Percentiles rank a stretch among this genome's conserved stretches.
These are phyloP conservation scores for Arthrinium phaeospermum DNA, from an alignment of 2,329 filamentous ascomycete genomes.

Conservation along the genomic window DNA sequence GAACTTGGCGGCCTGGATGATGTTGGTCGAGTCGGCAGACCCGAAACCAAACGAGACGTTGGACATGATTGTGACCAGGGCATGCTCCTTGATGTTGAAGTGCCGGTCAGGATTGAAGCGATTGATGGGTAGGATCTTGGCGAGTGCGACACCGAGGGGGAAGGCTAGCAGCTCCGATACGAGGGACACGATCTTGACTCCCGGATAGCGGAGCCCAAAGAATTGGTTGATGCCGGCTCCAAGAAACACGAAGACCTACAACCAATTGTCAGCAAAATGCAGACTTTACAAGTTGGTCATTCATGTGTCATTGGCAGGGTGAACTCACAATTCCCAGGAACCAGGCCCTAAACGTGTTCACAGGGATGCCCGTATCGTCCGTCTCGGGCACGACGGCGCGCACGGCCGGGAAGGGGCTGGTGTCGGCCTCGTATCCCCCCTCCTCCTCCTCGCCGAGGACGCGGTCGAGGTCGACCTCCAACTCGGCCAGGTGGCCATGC, in stretches of 20 bases:
- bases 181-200: constrained; percentile 50
- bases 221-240: constrained; percentile 54
- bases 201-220: constrained; percentile 52
- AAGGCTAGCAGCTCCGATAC: constrained; percentile 52
- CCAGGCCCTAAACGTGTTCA: constrained; percentile 54
- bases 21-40: constrained; percentile 52
- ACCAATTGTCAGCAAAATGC: constrained; percentile 18
- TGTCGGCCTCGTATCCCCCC: constrained; percentile 40
- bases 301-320: too few species aligned
- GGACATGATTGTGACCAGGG: constrained; percentile 52
- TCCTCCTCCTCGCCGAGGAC: constrained; percentile 34
- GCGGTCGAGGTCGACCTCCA: constrained; percentile 39
- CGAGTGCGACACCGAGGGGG: constrained; percentile 46
- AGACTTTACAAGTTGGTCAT: too few species aligned
- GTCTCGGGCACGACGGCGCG: constrained; percentile 49
- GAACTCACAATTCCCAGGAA: constrained; percentile 46
- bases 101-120: constrained; percentile 49
- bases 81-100: constrained; percentile 54
- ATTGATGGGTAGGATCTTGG: constrained; percentile 45
- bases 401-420: constrained; percentile 45
- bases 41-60: constrained; percentile 55
- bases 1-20: constrained; percentile 50
- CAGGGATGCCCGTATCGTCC: constrained; percentile 45
- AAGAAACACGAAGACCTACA: constrained; percentile 49
- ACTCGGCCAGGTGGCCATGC: constrained; percentile 37